These are phyloP conservation scores for Macrocybe sp. DNA, from an alignment of 1,284 basidiomycete genomes.

Conservation along the genomic window DNA sequence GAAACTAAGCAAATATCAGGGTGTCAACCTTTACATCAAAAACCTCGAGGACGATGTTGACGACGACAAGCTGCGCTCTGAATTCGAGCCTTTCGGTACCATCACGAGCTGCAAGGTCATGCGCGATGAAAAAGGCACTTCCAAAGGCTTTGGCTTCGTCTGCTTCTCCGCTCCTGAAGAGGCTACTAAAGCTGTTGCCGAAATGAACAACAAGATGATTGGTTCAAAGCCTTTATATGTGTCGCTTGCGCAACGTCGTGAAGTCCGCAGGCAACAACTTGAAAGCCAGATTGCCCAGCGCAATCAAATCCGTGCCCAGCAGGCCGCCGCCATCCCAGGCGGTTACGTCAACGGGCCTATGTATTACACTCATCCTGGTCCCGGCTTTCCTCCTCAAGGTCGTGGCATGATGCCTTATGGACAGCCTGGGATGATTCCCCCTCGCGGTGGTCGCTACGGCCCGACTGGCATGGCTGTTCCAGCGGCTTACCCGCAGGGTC, in stretches of 20 bases:
- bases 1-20: slow-evolving; percentile 97
- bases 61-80: slow-evolving; percentile 90
- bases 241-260: slow-evolving; percentile 97
- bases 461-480: slow-evolving; percentile 68
- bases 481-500: slow-evolving; percentile 62
- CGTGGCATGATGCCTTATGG: slow-evolving; percentile 83
- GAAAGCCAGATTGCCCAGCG: slow-evolving; percentile 98
- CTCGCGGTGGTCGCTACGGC: slow-evolving; percentile 40
- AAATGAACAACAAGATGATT: slow-evolving; percentile 99
- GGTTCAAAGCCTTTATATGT: slow-evolving; percentile 99
- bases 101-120: slow-evolving; percentile 99
- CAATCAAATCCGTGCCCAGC: slow-evolving; percentile 93
- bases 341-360: slow-evolving; percentile 83
- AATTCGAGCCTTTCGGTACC: slow-evolving; percentile 96
- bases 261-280: slow-evolving; percentile 96
- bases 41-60: slow-evolving; percentile 93
- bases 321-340: slow-evolving; percentile 81
- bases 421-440: slow-evolving; percentile 83
- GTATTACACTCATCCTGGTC: slow-evolving; percentile 80
- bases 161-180: slow-evolving; percentile 99
- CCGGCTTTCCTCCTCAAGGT: slow-evolving; percentile 77
- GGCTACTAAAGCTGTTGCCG: slow-evolving; percentile 98
- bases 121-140: slow-evolving; percentile 90
- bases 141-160: slow-evolving; percentile 98
- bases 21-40: slow-evolving; percentile 99